Conservation (phyloP, 495 filamentous ascomycete species). For the Aspergillus biplanus region DNA sequence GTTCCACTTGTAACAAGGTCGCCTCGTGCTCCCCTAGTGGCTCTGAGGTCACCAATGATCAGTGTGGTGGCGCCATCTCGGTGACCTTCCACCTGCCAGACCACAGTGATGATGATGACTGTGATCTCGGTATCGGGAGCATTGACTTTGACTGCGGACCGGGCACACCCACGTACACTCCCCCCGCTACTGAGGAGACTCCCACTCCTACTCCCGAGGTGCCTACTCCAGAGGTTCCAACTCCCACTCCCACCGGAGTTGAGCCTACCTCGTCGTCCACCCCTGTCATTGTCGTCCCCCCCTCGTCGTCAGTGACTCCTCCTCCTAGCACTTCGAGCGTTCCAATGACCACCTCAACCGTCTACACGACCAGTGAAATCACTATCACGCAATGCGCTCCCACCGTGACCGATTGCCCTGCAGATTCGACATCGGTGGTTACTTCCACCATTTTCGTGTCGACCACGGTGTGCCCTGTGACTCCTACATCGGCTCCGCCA, state of each 20-base stretch:
- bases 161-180: slow-evolving; percentile 29
- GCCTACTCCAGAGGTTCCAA: slow-evolving; percentile 1
- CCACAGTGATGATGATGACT: slow-evolving; percentile 54
- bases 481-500: slow-evolving; percentile 11
- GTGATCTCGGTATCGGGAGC: slow-evolving; percentile 73
- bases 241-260: slow-evolving; percentile 5
- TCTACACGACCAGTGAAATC: slow-evolving; percentile 59
- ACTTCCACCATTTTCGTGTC: slow-evolving; percentile 60
- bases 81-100: slow-evolving; percentile 76
- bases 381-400: slow-evolving; percentile 63
- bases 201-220: slow-evolving; percentile 12
- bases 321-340: slow-evolving; percentile 16
- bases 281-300: slow-evolving; percentile 9
- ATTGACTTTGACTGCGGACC: slow-evolving; percentile 81
- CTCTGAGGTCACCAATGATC: slow-evolving; percentile 72
- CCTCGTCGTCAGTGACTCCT: slow-evolving; percentile 8
- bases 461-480: slow-evolving; percentile 52
- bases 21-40: slow-evolving; percentile 65
- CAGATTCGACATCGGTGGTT: slow-evolving; percentile 50
- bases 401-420: slow-evolving; percentile 63
- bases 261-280: slow-evolving; percentile 11
- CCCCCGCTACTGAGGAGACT: slow-evolving; percentile 22
- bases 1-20: slow-evolving; percentile 75
- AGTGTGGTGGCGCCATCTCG: slow-evolving; percentile 87
- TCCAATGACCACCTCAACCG: slow-evolving; percentile 58